phyloP scores from a whole-genome alignment of 2,329 filamentous ascomycete species.

The Zymoseptoria ardabiliae region DNA sequence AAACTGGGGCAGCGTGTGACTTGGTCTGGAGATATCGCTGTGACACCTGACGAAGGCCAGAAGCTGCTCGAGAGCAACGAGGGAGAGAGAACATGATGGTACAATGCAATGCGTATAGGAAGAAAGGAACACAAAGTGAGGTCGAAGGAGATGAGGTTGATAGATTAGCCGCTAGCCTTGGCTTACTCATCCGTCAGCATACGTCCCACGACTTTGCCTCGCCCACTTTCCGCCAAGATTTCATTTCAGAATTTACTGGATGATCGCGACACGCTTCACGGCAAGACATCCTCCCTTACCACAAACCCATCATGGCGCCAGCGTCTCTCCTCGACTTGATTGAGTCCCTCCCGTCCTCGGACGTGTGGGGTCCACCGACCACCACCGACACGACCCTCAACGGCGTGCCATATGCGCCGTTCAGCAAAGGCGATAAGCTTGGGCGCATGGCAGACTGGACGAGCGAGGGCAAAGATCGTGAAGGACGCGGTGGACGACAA shows the following conservation, averaged over 20 bases:
- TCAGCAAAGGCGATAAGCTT: slow-evolving; percentile 97
- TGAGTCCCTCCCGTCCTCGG: slow-evolving; percentile 37
- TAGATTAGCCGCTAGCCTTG: not conserved
- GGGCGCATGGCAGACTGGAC: slow-evolving; percentile 99
- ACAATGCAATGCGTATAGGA: not conserved
- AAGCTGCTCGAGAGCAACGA: not conserved
- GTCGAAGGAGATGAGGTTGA: not conserved
- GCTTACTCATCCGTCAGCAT: not conserved
- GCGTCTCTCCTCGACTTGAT: slow-evolving; percentile 43
- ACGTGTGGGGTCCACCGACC: slow-evolving; percentile 72
- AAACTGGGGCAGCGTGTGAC: not conserved
- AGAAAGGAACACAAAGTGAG: not conserved
- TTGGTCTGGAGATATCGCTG: not conserved
- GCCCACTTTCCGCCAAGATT: not conserved
- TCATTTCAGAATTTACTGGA: not conserved
- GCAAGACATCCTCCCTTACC: slow-evolving; percentile 1
- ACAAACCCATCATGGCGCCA: slow-evolving; percentile 36
- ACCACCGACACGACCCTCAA: slow-evolving; percentile 82
- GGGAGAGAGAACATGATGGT: not conserved
- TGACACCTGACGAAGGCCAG: not conserved
- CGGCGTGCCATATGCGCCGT: slow-evolving; percentile 94
- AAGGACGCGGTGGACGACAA: slow-evolving; percentile 66
- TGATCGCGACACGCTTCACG: not conserved
- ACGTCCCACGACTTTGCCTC: not conserved
- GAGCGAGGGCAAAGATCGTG: slow-evolving; percentile 70